Evolutionary conservation across 768 basidiomycete species (phyloP).

Genomic region (Lenzites betulinus): DNA sequence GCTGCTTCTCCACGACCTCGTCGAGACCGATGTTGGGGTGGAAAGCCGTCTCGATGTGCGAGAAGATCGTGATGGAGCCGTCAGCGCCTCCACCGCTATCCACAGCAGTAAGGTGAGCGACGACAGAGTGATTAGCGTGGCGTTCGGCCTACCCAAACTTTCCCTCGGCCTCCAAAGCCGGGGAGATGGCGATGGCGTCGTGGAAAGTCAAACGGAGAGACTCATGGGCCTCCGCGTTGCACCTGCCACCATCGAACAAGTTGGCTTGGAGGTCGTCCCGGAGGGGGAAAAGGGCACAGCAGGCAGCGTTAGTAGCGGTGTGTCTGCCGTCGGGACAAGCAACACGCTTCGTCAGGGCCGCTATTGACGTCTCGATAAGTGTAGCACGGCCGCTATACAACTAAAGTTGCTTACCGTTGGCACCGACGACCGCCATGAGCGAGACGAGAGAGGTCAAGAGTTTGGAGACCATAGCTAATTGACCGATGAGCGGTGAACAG

Average conservation of each 20-base stretch:
- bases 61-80: constrained; percentile 49
- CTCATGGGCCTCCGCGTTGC: constrained; percentile 32
- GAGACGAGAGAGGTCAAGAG: constrained; percentile 19
- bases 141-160: constrained; percentile 18
- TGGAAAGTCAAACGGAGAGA: constrained; percentile 33
- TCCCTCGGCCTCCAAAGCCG: constrained; percentile 21
- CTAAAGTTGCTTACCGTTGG: constrained; percentile 14
- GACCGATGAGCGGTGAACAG: not conserved
- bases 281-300: constrained; percentile 35
- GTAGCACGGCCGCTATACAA: too few species aligned
- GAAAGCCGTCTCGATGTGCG: constrained; percentile 43
- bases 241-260: constrained; percentile 33
- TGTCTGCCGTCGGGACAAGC: constrained; percentile 34
- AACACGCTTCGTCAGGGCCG: constrained; percentile 7
- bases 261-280: constrained; percentile 34
- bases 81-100: constrained; percentile 37
- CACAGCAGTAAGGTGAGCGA: not conserved
- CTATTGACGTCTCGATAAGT: not conserved
- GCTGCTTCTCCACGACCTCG: constrained; percentile 26
- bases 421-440: constrained; percentile 19
- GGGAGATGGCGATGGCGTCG: constrained; percentile 28
- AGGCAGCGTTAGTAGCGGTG: constrained; percentile 33
- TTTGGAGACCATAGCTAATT: constrained; percentile 26
- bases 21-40: constrained; percentile 46
- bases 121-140: too few species aligned